These are phyloP conservation scores for Aspergillus nanangensis DNA, from an alignment of 495 filamentous ascomycete genomes.

Conservation along the genomic window DNA sequence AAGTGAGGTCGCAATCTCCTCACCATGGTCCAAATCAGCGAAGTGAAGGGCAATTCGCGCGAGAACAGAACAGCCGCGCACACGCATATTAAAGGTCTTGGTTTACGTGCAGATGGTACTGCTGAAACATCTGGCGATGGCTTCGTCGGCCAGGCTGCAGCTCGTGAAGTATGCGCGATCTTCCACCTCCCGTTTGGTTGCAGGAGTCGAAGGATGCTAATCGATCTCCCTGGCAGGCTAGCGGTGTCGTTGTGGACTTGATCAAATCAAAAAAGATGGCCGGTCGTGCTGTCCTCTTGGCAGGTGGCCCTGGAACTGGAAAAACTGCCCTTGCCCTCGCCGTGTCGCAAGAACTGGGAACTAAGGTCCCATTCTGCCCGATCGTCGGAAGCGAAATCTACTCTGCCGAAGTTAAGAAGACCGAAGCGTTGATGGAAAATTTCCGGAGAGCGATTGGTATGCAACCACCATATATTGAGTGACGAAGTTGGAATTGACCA, in stretches of 20 bases:
- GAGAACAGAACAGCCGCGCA: slow-evolving; percentile 94
- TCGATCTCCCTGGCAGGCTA: slow-evolving; percentile 55
- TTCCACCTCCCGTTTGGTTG: neutral
- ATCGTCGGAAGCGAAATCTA: slow-evolving; percentile 97
- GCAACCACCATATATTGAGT: slow-evolving; percentile 4
- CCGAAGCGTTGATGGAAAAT: slow-evolving; percentile 97
- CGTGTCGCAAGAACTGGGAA: slow-evolving; percentile 91
- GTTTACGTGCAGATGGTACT: slow-evolving; percentile 74
- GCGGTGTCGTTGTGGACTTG: slow-evolving; percentile 90
- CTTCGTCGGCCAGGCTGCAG: slow-evolving; percentile 84
- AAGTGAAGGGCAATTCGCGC: slow-evolving; percentile 92
- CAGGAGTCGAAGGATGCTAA: slow-evolving; percentile 7
- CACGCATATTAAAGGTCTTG: slow-evolving; percentile 94
- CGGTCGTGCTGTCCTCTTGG: slow-evolving; percentile 85
- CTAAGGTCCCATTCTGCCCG: slow-evolving; percentile 95
- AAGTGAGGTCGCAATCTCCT: slow-evolving; percentile 21
- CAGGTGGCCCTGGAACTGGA: slow-evolving; percentile 89
- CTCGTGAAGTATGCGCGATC: slow-evolving; percentile 64
- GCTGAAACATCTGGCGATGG: slow-evolving; percentile 73
- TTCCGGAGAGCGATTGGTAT: slow-evolving; percentile 90
- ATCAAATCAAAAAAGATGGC: slow-evolving; percentile 96
- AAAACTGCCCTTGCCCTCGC: slow-evolving; percentile 95
- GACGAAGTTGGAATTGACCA: neutral
- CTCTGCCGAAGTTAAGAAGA: slow-evolving; percentile 97
- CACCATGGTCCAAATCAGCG: slow-evolving; percentile 88